Evolutionary conservation across 345 rosid species (phyloP).

Genomic region (Rhizophora apiculata): DNA sequence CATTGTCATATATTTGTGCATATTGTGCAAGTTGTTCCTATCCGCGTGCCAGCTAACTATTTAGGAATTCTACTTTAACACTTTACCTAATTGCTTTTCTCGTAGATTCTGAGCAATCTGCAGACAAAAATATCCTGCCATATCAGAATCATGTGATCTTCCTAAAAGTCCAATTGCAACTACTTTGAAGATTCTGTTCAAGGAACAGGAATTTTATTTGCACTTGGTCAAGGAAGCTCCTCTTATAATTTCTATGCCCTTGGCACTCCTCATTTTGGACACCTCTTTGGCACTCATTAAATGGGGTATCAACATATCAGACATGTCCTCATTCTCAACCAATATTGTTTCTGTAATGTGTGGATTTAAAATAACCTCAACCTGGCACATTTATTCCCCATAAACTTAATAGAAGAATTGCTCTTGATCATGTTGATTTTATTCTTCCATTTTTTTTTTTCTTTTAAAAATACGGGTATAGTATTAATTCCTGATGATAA

Average conservation of each 20-base stretch:
- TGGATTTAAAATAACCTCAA: slow-evolving; percentile 21
- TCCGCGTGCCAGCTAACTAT: slow-evolving; percentile 60
- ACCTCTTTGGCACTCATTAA: background rate
- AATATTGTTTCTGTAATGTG: slow-evolving; percentile 5
- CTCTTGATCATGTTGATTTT: slow-evolving; percentile 46
- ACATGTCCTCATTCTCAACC: slow-evolving; percentile 34
- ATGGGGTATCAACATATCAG: slow-evolving; percentile 28
- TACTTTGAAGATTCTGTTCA: slow-evolving; percentile 44
- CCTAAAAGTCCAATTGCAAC: slow-evolving; percentile 30
- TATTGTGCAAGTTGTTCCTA: slow-evolving; percentile 44
- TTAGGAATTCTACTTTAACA: slow-evolving; percentile 48
- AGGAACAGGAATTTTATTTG: slow-evolving; percentile 37
- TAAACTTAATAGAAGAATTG: slow-evolving; percentile 37
- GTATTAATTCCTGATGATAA: slow-evolving; percentile 40
- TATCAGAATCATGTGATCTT: slow-evolving; percentile 60
- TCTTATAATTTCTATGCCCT: slow-evolving; percentile 13
- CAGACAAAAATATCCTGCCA: slow-evolving; percentile 42
- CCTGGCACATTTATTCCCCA: slow-evolving; percentile 32
- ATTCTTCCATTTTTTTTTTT: slow-evolving; percentile 31
- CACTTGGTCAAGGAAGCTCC: slow-evolving; percentile 9
- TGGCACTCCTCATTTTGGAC: background rate
- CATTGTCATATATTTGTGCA: slow-evolving; percentile 15
- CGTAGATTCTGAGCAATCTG: slow-evolving; percentile 56
- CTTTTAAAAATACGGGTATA: slow-evolving; percentile 7
- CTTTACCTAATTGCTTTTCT: slow-evolving; percentile 37